Conservation (phyloP, 1,139 yeast genomes). For the Pneumocystis wakefieldiae region DNA sequence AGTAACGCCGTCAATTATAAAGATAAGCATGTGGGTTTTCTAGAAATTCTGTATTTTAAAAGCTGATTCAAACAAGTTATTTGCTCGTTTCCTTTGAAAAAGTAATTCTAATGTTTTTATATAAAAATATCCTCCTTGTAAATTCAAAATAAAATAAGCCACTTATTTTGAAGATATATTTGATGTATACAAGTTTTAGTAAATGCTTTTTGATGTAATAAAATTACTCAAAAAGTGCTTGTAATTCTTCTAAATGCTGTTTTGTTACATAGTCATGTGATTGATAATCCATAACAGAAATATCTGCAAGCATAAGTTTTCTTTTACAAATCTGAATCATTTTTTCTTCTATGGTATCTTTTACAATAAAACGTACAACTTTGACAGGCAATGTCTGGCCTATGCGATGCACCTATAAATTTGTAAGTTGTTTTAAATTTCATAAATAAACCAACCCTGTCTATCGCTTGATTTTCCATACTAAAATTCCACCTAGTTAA, state of each 20-base stretch:
- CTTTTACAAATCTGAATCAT: constrained; percentile 80
- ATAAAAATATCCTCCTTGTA: no score
- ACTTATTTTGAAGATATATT: no score
- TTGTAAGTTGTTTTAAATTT: neutral
- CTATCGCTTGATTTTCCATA: constrained; percentile 88
- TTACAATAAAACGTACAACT: constrained; percentile 67
- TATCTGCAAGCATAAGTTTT: constrained; percentile 25
- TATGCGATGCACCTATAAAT: constrained; percentile 50
- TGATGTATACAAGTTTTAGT: no score
- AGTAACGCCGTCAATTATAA: neutral
- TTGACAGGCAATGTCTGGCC: constrained; percentile 63
- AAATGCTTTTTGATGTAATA: neutral
- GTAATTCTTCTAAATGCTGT: neutral
- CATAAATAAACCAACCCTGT: constrained; percentile 30
- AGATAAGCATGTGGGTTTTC: neutral
- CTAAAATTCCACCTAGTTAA: constrained; percentile 68
- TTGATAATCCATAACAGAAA: neutral
- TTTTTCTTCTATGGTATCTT: constrained; percentile 75
- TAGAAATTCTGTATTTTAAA: neutral
- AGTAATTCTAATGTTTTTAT: no score
- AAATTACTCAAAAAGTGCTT: neutral
- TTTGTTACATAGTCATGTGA: neutral
- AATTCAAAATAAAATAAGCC: no score
- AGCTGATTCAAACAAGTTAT: no score
- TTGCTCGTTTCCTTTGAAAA: no score